Evolutionary conservation across 1,284 basidiomycete genomes (phyloP), one percentile per base, ranked within the genome.

Genomic region (Ceratobasidium sp.): DNA sequence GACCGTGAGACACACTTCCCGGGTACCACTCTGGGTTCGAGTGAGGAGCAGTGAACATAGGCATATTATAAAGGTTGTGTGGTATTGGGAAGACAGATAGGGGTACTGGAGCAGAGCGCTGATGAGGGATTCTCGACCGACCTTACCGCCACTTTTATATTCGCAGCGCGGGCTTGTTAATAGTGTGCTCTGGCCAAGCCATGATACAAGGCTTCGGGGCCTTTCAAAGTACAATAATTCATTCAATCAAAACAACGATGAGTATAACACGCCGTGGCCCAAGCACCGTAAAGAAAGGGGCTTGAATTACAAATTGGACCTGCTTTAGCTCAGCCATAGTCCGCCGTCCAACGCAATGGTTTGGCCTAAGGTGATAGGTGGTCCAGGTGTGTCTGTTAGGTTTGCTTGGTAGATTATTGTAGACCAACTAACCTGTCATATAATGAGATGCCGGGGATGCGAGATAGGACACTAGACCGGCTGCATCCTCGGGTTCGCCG

Each of bases 341-440:
- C 69, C 69, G 50, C 69, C 69, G n/a, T 72, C 69, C 19, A 72
- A 27, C 17, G 54, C 45, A 31, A 72, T 72, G 29, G 41, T 72
- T 72, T 72, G 69, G 17, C 69, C 69, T 72, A 29, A n/a, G n/a
- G n/a, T n/a, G n/a, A n/a, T n/a, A n/a, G n/a, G n/a, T 22, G 8
- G 48, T 19, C 31, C 64, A 54, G 41, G 22, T 22, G 22, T 8
- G 36, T 36, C 8, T 27, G 17, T 62, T 27, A 41, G 33, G 19
- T 44, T 24, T 79, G n/a, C 50, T 83, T 83, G 27, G 83, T 82
- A 67, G 81, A 80, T 44, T 80, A 76, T 51, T 82, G 82, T 19
- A 81, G 41, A 22, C 22, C 11, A 57, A 33, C 79, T 73, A 69
- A 79, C 80, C 80, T 2, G 80, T 81, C 14, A 81, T 74, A 31